Evolutionary conservation across 345 rosid genomes (phyloP).

Genomic region (Syzygium aromaticum): DNA sequence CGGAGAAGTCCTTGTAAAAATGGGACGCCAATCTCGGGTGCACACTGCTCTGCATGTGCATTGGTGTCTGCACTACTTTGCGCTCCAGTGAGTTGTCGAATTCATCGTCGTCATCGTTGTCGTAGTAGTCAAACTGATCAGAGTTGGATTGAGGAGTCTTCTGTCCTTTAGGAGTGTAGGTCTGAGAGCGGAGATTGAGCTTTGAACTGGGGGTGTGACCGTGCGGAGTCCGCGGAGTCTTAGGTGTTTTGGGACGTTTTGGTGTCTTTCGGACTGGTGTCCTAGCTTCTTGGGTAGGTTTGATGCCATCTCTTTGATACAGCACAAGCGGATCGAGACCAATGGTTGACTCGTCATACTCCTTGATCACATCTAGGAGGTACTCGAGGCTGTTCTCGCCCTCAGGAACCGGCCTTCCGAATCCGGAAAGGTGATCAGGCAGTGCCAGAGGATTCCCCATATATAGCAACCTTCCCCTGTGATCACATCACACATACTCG

Average conservation of each 20-base stretch:
- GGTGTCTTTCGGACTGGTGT: slow-evolving; percentile 35
- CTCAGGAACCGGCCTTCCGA: slow-evolving; percentile 66
- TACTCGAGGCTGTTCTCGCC: slow-evolving; percentile 70
- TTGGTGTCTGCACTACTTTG: slow-evolving; percentile 23
- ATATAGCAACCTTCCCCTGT: slow-evolving; percentile 48
- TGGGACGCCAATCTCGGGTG: slow-evolving; percentile 53
- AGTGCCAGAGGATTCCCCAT: slow-evolving; percentile 48
- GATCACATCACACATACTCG: neutral
- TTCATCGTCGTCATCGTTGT: slow-evolving; percentile 28
- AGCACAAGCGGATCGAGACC: slow-evolving; percentile 60
- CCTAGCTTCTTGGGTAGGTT: slow-evolving; percentile 38
- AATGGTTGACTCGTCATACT: slow-evolving; percentile 51
- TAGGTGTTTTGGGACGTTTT: slow-evolving; percentile 16
- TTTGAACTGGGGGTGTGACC: slow-evolving; percentile 19
- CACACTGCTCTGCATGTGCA: slow-evolving; percentile 22
- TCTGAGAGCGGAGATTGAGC: slow-evolving; percentile 32
- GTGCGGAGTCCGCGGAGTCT: slow-evolving; percentile 1
- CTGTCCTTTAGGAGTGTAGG: slow-evolving; percentile 21
- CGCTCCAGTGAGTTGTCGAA: slow-evolving; percentile 50
- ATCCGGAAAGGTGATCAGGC: slow-evolving; percentile 42
- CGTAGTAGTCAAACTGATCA: slow-evolving; percentile 3
- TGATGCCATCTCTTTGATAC: slow-evolving; percentile 48
- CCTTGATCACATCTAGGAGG: slow-evolving; percentile 68
- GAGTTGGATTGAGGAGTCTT: slow-evolving; percentile 21
- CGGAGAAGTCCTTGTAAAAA: slow-evolving; percentile 55